Evolutionary conservation across 805 yeast species (phyloP), one percentile per base, ranked within the genome.

Genomic region (Pichia gijzeniarum): DNA sequence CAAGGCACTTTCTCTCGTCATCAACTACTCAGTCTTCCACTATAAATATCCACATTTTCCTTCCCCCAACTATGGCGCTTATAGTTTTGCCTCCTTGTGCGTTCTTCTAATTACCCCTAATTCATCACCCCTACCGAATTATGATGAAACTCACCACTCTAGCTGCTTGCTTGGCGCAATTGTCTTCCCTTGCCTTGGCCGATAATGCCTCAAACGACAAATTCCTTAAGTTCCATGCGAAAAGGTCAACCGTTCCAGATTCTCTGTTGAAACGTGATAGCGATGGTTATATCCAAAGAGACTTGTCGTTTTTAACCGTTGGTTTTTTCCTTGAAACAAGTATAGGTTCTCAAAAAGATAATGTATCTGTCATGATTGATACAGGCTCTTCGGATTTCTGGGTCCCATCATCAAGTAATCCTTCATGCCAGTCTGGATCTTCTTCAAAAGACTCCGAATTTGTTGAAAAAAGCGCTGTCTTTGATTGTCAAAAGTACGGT

Each of bases 341-440:
- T 47, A 60, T 91, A 48, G 99, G 99, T 55, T 85, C 95, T 34
- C 98, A 98, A 12, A 86, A 85, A 40, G 98, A 91, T 12, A 86
- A 85, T 40, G 98, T 93, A 70, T 91, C 90, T 74, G 98, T 93
- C 41, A 79, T 91, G 52, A 73, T 91, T 60, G 99, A 91, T 68
- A 91, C 99, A 21, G 98, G 98, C 32, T 85, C 95, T 39, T 85
- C 97, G 38, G 93, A 91, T 69, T 73, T 93, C 70, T 91, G 99
- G 99, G 87, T 91, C 51, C 98, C 99, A 43, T 78, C 95, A 48
- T 54, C 72, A 37, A 89, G 86, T 55, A 91, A 98, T 72, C 1
- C 37, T 18, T 72, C 87, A 42, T 88, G 96, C 5, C 78, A 91
- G 28, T 25, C 28, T 25, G 28, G 28, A 7, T 25, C 28, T 25